Percentiles rank a stretch among this genome's conserved stretches.
phyloP scores from a whole-genome alignment of 176 grass and related monocot genomes.

The Sorghum bicolor region DNA sequence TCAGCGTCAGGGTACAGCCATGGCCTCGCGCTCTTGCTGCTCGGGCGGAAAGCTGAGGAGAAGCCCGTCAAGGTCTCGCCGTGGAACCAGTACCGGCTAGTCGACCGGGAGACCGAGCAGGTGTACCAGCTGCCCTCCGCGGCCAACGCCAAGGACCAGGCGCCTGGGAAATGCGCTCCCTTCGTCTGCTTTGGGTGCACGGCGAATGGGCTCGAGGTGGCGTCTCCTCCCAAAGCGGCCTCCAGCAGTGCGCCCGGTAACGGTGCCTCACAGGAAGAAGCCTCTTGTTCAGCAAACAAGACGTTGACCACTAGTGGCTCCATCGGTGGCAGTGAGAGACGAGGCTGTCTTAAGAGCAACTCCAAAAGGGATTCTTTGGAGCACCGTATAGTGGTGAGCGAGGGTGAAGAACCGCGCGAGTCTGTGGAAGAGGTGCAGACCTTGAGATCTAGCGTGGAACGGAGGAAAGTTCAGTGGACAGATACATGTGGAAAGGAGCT shows the following conservation, averaged over 20 bases:
- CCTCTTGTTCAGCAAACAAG: conserved; percentile 36
- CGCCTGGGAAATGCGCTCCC: conserved; percentile 52
- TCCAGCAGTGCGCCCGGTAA: conserved; percentile 5
- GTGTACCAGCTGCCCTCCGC: conserved; percentile 54
- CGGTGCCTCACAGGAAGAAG: conserved; percentile 35
- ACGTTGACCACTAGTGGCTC: conserved; percentile 22
- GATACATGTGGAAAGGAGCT: conserved; percentile 95
- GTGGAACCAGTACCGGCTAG: conserved; percentile 74
- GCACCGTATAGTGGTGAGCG: conserved; percentile 43
- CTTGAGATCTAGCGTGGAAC: conserved; percentile 58
- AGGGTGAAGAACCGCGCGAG: conserved; percentile 62
- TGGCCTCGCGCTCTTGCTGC: conserved; percentile 86
- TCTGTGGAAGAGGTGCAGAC: conserved; percentile 75
- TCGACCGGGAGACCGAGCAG: conserved; percentile 49
- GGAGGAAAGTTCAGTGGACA: conserved; percentile 95
- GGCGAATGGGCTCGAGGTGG: conserved; percentile 45
- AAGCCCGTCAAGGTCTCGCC: conserved; percentile 67
- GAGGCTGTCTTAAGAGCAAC: conserved; percentile 84
- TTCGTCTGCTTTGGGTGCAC: conserved; percentile 81
- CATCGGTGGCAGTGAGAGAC: conserved; percentile 40
- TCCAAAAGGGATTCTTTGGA: conserved; percentile 67
- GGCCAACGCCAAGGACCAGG: conserved; percentile 54
- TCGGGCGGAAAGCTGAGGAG: conserved; percentile 78
- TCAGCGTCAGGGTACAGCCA: conserved; percentile 96
- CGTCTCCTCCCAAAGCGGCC: conserved; percentile 43